Percentiles rank a stretch among this genome's conserved stretches.
phyloP scores from a whole-genome alignment of 768 basidiomycete species.

The Pleurotus salmoneostramineus region DNA sequence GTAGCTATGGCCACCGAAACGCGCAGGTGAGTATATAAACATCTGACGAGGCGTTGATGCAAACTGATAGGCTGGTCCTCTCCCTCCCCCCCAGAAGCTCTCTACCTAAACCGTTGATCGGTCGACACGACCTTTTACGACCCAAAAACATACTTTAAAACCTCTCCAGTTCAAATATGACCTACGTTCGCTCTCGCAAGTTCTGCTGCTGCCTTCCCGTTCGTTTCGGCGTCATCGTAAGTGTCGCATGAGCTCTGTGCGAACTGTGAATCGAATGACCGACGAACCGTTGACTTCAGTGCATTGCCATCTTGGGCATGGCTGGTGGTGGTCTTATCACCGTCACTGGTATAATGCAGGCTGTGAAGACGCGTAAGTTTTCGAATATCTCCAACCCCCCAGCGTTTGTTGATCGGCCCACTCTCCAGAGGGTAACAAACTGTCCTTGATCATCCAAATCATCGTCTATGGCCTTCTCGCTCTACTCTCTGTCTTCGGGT shows the following conservation, averaged over 20 bases:
- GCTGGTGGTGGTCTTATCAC: constrained; percentile 36
- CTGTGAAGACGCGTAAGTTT: constrained; percentile 25
- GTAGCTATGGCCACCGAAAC: background rate
- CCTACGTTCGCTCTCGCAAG: constrained; percentile 33
- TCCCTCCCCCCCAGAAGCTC: constrained; percentile 20
- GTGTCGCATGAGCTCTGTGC: constrained; percentile 12
- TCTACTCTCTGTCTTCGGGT: constrained; percentile 44
- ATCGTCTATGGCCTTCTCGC: constrained; percentile 37
- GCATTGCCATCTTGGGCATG: constrained; percentile 42
- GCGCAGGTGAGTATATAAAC: constrained; percentile 27
- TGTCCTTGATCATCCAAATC: constrained; percentile 37
- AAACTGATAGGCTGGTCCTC: constrained; percentile 44
- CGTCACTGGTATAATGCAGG: constrained; percentile 31
- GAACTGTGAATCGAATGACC: background rate
- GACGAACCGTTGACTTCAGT: constrained; percentile 17
- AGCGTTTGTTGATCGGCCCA: background rate
- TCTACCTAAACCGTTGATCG: constrained; percentile 16
- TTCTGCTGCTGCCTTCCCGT: constrained; percentile 51
- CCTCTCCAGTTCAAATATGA: constrained; percentile 21
- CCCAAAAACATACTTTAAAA: constrained; percentile 3
- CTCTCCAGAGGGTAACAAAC: constrained; percentile 29
- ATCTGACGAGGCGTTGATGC: constrained; percentile 5
- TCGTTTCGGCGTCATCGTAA: constrained; percentile 42
- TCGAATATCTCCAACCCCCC: background rate
- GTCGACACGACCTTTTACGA: constrained; percentile 15